Evolutionary conservation across 106 monocot species (phyloP).

Genomic region (Apostasia shenzhenica): DNA sequence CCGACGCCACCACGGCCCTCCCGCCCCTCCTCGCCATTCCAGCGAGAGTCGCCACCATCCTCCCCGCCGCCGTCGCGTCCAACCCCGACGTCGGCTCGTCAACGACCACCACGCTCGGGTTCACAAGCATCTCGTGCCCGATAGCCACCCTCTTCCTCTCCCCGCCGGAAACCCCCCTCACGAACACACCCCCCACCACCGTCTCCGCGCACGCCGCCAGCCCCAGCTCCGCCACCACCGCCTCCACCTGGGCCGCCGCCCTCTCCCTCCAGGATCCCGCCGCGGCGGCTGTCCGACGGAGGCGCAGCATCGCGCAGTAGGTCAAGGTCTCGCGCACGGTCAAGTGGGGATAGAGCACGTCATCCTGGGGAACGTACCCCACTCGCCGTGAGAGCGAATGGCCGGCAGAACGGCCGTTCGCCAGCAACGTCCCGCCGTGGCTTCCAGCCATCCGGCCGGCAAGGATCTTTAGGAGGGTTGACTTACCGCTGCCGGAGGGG

Average conservation of each 20-base stretch:
- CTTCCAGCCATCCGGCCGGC: constrained; percentile 31
- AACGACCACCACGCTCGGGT: constrained; percentile 72
- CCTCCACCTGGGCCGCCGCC: constrained; percentile 33
- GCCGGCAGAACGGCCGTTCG: constrained; percentile 18
- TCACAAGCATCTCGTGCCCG: constrained; percentile 78
- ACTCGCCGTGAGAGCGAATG: constrained; percentile 19
- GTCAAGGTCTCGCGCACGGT: constrained; percentile 72
- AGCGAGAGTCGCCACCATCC: constrained; percentile 44
- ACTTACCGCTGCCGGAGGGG: constrained; percentile 91
- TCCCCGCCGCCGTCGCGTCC: constrained; percentile 72
- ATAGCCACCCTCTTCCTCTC: constrained; percentile 90
- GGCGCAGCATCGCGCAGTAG: constrained; percentile 66
- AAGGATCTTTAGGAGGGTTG: constrained; percentile 59
- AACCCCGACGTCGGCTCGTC: constrained; percentile 93
- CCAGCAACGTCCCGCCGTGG: constrained; percentile 28
- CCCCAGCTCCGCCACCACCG: constrained; percentile 69
- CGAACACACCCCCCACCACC: constrained; percentile 43
- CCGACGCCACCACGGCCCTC: constrained; percentile 53
- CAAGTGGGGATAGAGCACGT: constrained; percentile 76
- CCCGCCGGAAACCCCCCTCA: constrained; percentile 77
- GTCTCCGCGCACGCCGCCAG: constrained; percentile 62
- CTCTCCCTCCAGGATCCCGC: constrained; percentile 12
- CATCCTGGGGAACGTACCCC: constrained; percentile 79
- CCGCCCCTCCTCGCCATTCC: constrained; percentile 49
- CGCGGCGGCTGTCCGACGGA: constrained; percentile 33